A percentile compares a stretch with the other conserved stretches of the same genome.
Evolutionary conservation across 2,329 filamentous ascomycete genomes (phyloP).

Genomic region (Colletotrichum incanum): DNA sequence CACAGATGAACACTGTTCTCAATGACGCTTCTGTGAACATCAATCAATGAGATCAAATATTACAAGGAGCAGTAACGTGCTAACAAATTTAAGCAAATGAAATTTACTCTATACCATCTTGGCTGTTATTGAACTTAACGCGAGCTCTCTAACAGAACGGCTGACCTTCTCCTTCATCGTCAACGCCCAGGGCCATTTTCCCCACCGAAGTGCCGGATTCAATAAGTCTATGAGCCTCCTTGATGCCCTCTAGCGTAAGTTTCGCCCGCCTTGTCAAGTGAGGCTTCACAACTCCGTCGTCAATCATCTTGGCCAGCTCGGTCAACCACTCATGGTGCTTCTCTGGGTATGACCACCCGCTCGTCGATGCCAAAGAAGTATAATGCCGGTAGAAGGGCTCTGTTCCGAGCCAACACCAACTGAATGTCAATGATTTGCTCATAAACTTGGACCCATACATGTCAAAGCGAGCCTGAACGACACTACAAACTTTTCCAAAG

Average conservation of each 20-base stretch:
- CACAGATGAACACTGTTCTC: too few relatives aligned
- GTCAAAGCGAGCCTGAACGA: neutral
- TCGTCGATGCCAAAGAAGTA: neutral
- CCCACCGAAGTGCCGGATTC: constrained; percentile 1
- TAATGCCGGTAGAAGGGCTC: constrained; percentile 3
- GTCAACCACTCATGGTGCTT: constrained; percentile 2
- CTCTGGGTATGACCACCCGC: neutral
- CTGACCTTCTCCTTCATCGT: neutral
- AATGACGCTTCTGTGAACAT: too few relatives aligned
- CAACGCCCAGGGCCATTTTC: neutral
- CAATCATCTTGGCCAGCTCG: neutral
- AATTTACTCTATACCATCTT: too few relatives aligned
- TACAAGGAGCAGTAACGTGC: too few relatives aligned
- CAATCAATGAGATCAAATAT: too few relatives aligned
- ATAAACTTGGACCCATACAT: constrained; percentile 7
- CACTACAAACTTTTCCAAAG: neutral
- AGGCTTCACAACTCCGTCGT: neutral
- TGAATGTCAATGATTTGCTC: constrained; percentile 1
- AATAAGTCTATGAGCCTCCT: neutral
- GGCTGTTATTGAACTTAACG: too few relatives aligned
- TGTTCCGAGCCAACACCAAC: constrained; percentile 3
- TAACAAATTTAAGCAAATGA: too few relatives aligned
- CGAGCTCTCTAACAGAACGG: neutral
- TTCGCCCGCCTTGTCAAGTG: neutral
- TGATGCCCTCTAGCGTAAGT: neutral